Evolutionary conservation across 768 basidiomycete genomes (phyloP).

Genomic region (Suillus discolor): DNA sequence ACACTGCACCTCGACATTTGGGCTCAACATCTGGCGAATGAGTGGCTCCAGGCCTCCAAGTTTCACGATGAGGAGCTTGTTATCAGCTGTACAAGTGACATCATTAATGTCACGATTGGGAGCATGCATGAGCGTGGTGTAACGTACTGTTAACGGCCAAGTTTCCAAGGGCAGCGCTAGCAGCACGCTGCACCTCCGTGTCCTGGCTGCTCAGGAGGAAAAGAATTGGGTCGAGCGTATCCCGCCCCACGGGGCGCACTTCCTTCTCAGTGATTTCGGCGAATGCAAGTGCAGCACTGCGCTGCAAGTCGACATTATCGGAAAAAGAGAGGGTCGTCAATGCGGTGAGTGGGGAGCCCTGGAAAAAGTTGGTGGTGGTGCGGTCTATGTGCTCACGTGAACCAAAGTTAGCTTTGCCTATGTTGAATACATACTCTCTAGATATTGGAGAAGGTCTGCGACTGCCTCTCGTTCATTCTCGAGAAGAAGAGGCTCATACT

Average conservation of each 20-base stretch:
- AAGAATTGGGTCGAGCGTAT: constrained; percentile 97
- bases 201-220: constrained; percentile 97
- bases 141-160: constrained; percentile 94
- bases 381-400: constrained; percentile 64
- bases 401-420: constrained; percentile 8
- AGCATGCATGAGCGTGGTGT: constrained; percentile 19
- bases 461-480: constrained; percentile 98
- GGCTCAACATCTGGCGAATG: constrained; percentile 98
- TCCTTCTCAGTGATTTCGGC: constrained; percentile 99
- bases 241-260: constrained; percentile 93
- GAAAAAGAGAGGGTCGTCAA: constrained; percentile 97
- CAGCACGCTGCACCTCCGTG: constrained; percentile 97
- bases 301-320: constrained; percentile 98
- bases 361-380: constrained; percentile 97
- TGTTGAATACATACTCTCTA: constrained; percentile 75
- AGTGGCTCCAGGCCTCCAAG: constrained; percentile 96
- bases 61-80: constrained; percentile 98
- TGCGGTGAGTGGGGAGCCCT: constrained; percentile 87
- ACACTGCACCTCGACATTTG: constrained; percentile 99
- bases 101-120: constrained; percentile 11
- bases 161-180: constrained; percentile 96
- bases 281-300: constrained; percentile 96
- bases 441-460: constrained; percentile 93
- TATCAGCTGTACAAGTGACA: constrained; percentile 69
- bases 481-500: constrained; percentile 83